phyloP scores from a whole-genome alignment of 1,139 yeast genomes.

The Pichia sp. region DNA sequence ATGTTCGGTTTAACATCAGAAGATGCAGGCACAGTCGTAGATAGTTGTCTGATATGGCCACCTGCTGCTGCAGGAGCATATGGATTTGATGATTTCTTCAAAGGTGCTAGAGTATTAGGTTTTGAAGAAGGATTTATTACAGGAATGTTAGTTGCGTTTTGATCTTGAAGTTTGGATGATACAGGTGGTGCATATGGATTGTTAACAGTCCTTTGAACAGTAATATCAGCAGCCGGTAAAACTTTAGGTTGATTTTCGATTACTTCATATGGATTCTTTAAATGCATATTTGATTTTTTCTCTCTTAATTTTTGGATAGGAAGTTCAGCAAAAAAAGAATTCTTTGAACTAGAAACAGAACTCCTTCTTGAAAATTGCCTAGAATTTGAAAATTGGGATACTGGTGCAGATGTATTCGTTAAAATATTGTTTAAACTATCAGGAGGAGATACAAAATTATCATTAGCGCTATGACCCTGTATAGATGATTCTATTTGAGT shows the following conservation, averaged over 20 bases:
- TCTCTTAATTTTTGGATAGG: conserved; percentile 23
- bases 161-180: neutral
- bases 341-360: conserved; percentile 5
- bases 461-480: too few species aligned
- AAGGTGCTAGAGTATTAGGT: neutral
- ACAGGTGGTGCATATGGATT: conserved; percentile 20
- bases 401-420: neutral
- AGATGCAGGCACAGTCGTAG: conserved; percentile 14
- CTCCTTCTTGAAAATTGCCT: conserved; percentile 6
- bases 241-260: conserved; percentile 5
- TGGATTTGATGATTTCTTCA: conserved; percentile 22
- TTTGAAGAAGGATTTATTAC: neutral
- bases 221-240: too few species aligned
- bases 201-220: too few species aligned
- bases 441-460: too few species aligned
- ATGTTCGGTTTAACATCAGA: conserved; percentile 22
- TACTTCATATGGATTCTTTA: conserved; percentile 22
- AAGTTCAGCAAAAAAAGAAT: conserved; percentile 42
- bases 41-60: conserved; percentile 25
- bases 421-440: too few species aligned
- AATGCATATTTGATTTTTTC: conserved; percentile 5
- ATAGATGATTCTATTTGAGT: conserved; percentile 21
- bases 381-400: neutral
- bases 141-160: neutral
- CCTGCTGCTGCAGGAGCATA: conserved; percentile 29